Conservation (phyloP, 192 early-diverging fungal genomes). For the Entomortierella lignicola region DNA sequence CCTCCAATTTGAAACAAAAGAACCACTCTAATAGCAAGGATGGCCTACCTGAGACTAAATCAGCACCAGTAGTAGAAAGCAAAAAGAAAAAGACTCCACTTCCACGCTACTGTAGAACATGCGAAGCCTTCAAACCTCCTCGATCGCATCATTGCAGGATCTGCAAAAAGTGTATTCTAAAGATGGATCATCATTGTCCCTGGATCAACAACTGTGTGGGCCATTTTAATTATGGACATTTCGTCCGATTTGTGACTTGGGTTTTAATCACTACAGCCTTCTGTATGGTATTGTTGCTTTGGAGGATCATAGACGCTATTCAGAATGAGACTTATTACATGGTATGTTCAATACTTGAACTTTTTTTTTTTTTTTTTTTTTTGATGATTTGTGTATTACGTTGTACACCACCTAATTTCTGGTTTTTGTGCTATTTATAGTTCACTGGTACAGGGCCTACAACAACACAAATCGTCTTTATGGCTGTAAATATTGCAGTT, state of each 20-base stretch:
- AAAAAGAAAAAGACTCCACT: slow-evolving; percentile 75
- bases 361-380: neutral
- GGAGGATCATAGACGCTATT: slow-evolving; percentile 38
- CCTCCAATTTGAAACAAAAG: neutral
- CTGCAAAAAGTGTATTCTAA: slow-evolving; percentile 83
- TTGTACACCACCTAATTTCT: neutral
- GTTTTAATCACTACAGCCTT: slow-evolving; percentile 66
- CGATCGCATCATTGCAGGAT: slow-evolving; percentile 81
- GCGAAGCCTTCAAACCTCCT: slow-evolving; percentile 76
- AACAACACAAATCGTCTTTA: slow-evolving; percentile 74
- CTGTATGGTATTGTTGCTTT: slow-evolving; percentile 44
- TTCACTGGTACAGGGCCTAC: slow-evolving; percentile 57
- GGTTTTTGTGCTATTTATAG: slow-evolving; percentile 4
- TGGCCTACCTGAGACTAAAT: neutral
- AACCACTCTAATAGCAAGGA: slow-evolving; percentile 22
- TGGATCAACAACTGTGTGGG: slow-evolving; percentile 93
- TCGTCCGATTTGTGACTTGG: slow-evolving; percentile 82
- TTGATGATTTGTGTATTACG: neutral
- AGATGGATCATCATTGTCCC: slow-evolving; percentile 92
- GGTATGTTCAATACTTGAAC: neutral
- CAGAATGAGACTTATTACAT: slow-evolving; percentile 32
- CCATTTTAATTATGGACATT: slow-evolving; percentile 77
- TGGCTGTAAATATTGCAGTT: slow-evolving; percentile 81
- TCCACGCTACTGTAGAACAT: slow-evolving; percentile 77
- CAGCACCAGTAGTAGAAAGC: slow-evolving; percentile 54